A percentile compares a stretch with the other conserved stretches of the same genome.
Conservation (phyloP, 208 protist species). For the Leishmania tropica region DNA sequence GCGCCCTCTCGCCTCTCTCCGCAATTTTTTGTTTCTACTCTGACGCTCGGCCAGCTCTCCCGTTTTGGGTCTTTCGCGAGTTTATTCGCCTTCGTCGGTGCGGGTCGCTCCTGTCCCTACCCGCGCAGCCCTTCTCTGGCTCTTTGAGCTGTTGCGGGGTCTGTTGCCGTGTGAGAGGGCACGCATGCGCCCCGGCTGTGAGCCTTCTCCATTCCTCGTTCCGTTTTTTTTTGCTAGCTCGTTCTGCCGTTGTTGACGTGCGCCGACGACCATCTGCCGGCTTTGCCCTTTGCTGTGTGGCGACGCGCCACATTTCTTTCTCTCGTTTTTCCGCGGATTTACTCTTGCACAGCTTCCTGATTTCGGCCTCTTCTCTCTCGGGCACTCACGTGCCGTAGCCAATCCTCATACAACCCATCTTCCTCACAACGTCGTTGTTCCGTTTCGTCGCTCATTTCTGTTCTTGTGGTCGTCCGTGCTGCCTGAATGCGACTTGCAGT, state of each 20-base stretch:
- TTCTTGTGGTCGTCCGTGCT: neutral
- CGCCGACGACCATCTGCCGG: too few relatives aligned
- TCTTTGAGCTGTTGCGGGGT: too few relatives aligned
- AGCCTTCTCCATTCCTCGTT: neutral
- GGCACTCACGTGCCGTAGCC: too few relatives aligned
- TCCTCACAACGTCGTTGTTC: neutral
- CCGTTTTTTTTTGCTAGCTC: neutral
- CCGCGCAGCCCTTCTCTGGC: too few relatives aligned
- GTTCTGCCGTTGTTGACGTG: neutral
- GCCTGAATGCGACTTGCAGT: neutral
- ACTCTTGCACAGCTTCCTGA: neutral
- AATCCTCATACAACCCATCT: neutral
- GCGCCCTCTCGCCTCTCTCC: neutral
- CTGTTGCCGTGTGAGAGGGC: neutral
- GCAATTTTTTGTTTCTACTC: neutral
- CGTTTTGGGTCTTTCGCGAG: too few relatives aligned
- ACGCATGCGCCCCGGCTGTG: neutral
- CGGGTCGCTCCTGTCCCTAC: too few relatives aligned
- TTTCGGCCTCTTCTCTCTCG: neutral
- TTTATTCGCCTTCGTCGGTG: too few relatives aligned
- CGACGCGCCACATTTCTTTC: neutral
- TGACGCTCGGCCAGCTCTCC: neutral
- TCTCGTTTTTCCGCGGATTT: too few relatives aligned
- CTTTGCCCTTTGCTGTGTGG: neutral
- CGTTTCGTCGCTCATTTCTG: neutral